These are phyloP conservation scores for Skeletonema menzelii DNA, from an alignment of 108 stramenopile species.

Conservation along the genomic window DNA sequence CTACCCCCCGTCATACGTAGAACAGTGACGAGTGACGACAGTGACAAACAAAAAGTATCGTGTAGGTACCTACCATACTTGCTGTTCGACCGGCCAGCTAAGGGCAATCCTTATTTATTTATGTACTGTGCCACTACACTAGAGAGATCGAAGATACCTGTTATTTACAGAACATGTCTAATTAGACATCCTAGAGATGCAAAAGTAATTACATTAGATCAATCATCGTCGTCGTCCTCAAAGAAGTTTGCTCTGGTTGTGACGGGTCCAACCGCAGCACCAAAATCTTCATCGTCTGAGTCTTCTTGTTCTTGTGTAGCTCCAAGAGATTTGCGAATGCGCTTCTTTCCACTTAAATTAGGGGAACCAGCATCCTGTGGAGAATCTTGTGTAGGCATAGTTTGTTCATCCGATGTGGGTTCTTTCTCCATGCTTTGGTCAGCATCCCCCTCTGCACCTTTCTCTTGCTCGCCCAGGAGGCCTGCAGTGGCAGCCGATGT, in stretches of 20 bases:
- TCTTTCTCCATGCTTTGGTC: neutral
- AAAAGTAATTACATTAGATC: neutral
- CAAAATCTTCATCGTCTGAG: conserved; percentile 53
- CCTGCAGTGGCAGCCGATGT: neutral
- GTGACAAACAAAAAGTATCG: too few species aligned
- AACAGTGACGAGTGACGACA: too few species aligned
- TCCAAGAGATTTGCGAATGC: conserved; percentile 35
- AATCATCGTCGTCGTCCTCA: neutral
- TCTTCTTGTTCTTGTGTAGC: conserved; percentile 25
- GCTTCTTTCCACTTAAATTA: conserved; percentile 37
- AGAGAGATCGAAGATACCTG: too few species aligned
- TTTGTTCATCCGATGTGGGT: neutral
- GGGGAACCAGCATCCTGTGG: neutral
- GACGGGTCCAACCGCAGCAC: neutral
- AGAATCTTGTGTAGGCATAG: neutral
- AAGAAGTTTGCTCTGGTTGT: neutral
- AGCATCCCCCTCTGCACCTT: neutral
- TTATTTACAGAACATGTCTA: too few species aligned
- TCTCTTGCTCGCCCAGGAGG: conserved; percentile 1
- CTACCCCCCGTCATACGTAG: too few species aligned
- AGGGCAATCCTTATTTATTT: too few species aligned
- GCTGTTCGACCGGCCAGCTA: too few species aligned
- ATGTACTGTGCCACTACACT: too few species aligned
- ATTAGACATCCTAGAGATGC: neutral
- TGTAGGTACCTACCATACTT: too few species aligned